Conservation (phyloP, 306 rosid genomes). For the Hippophae tibetana region DNA sequence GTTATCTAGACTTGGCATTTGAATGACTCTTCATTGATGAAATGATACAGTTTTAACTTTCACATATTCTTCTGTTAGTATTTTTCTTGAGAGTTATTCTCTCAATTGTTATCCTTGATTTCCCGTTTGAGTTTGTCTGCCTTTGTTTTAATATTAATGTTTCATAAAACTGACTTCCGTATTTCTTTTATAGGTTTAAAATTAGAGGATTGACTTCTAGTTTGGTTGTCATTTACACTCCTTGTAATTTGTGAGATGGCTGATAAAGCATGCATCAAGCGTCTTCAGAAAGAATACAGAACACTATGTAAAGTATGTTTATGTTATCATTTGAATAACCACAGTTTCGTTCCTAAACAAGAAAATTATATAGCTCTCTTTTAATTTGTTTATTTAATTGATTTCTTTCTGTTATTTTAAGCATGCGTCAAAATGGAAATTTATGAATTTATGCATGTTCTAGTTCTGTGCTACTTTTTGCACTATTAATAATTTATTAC, state of each 20-base stretch:
- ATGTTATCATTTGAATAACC: not conserved
- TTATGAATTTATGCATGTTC: slow-evolving; percentile 2
- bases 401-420: not conserved
- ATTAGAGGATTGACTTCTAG: slow-evolving; percentile 1
- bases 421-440: not conserved
- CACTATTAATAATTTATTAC: not conserved
- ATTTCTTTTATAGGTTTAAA: slow-evolving; percentile 1
- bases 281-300: slow-evolving; percentile 97
- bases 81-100: not conserved
- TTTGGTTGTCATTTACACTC: slow-evolving; percentile 9
- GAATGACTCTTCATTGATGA: not conserved
- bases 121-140: not conserved
- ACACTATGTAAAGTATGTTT: slow-evolving; percentile 83
- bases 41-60: not conserved
- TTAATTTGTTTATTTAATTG: not conserved
- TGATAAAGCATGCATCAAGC: slow-evolving; percentile 80
- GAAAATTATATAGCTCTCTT: too few relatives aligned
- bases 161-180: not conserved
- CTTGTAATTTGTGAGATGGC: slow-evolving; percentile 54
- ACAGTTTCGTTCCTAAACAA: not conserved
- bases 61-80: not conserved
- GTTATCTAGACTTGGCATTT: not conserved
- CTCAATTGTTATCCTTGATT: not conserved
- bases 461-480: not conserved
- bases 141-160: not conserved